Evolutionary conservation across 1,284 basidiomycete species (phyloP), one percentile per base, ranked within the genome.

Genomic region (Marasmius tenuissimus): DNA sequence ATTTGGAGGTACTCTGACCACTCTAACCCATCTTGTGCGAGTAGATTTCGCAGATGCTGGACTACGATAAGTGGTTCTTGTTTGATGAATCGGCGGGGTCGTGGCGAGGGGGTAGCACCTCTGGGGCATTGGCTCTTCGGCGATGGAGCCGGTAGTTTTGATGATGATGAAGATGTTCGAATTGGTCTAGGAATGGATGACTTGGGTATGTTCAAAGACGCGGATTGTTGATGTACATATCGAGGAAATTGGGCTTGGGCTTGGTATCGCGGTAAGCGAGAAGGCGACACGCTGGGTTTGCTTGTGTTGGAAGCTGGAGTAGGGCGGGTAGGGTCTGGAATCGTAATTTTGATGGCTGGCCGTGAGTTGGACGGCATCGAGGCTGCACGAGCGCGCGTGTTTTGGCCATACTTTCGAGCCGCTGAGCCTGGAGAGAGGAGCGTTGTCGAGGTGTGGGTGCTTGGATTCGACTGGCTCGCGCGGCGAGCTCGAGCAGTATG

Each of bases 1-100:
- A 76, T 64, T 49, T 78, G 72, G 11, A 54, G 52, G n/a, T 18
- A 18, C 33, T 54, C 52, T 5, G 7, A 33, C 10, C 35, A 18
- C 27, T 37, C 16, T 5, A 47, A 3, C 12, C 34, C 11, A 8
- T 35, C 12, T 20, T 6, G 12, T 7, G 12, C 52, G 20, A 54
- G 52, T 37, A 54, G 16, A n/a, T 37, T 54, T 20, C 37, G 6
- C n/a, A 54, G 20, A 18, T 54, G 52, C 34, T 54, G 33, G 11
- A 54, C 14, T 4, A 54, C 34, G 16, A 37, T 35, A 3, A 37
- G 34, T 2, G 52, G 52, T 7, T 37, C 11, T 2, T 38, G 34
- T 35, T 54, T 54, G 45, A 16, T 5, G n/a, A 14, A 47, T 20
- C 45, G 40, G 40, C 40, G 40, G 12, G 40, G 16, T 8, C 16